Evolutionary conservation across 331 rosid genomes (phyloP).

Genomic region (Quercus phellos): DNA sequence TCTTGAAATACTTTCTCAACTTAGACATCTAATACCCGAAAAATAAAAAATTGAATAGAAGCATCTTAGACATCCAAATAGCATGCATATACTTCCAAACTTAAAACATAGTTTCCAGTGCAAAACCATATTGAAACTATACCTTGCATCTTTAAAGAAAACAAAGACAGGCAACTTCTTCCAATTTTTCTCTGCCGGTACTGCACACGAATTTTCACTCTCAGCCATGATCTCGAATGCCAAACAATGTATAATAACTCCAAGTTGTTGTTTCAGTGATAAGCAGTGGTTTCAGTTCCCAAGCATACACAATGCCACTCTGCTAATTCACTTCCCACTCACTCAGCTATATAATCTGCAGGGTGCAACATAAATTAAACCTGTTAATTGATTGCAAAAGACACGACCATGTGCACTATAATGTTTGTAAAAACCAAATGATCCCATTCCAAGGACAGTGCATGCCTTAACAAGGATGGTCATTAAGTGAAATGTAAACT

Average conservation of each 20-base stretch:
- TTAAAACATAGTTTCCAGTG: not conserved
- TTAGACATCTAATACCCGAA: no score
- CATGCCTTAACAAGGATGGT: no score
- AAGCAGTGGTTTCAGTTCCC: not conserved
- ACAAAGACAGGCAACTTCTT: conserved; percentile 59
- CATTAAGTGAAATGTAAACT: not conserved
- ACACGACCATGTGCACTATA: not conserved
- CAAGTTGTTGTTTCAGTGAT: not conserved
- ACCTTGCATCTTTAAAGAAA: conserved; percentile 90
- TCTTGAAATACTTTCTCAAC: no score
- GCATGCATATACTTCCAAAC: not conserved
- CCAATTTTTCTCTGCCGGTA: conserved; percentile 32
- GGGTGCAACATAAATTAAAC: not conserved
- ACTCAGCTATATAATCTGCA: conserved; percentile 20
- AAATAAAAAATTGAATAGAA: no score
- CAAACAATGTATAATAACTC: not conserved
- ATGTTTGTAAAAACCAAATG: not conserved
- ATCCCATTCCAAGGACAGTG: not conserved
- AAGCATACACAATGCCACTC: not conserved
- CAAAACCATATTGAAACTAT: not conserved
- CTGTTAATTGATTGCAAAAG: not conserved
- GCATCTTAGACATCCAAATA: not conserved
- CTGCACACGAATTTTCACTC: conserved; percentile 20
- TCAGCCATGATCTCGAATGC: conserved; percentile 42
- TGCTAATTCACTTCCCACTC: not conserved